These are phyloP conservation scores for Auricularia heimuer DNA, from an alignment of 768 basidiomycete species.

Conservation along the genomic window DNA sequence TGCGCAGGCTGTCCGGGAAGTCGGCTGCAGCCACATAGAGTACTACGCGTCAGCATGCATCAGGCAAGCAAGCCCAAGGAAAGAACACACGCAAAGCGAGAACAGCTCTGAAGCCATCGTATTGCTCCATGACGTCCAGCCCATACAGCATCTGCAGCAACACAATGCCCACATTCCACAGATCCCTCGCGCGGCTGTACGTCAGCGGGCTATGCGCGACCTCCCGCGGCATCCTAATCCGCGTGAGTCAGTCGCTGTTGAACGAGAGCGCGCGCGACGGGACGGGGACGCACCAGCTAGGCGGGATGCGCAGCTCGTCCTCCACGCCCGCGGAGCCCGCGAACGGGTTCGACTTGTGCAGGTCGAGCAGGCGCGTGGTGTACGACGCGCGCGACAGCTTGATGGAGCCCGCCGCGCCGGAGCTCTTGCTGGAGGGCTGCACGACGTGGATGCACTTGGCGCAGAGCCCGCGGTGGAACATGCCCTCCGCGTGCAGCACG, in stretches of 20 bases:
- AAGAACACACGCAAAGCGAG: constrained; percentile 42
- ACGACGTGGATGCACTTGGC: neutral
- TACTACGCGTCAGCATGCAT: constrained; percentile 23
- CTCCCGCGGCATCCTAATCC: constrained; percentile 61
- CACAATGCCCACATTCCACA: constrained; percentile 72
- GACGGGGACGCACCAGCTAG: constrained; percentile 32
- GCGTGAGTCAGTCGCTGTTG: neutral
- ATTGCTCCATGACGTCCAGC: constrained; percentile 30
- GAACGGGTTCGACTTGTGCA: constrained; percentile 81
- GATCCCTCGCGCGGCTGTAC: constrained; percentile 71
- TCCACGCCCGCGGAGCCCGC: constrained; percentile 23
- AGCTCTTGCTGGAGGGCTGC: neutral
- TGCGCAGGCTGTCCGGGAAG: neutral
- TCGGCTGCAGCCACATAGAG: constrained; percentile 27
- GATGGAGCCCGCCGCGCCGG: constrained; percentile 34
- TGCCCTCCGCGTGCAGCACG: constrained; percentile 49
- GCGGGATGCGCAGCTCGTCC: constrained; percentile 24
- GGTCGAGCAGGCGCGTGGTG: constrained; percentile 60
- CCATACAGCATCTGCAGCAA: constrained; percentile 84
- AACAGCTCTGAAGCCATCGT: constrained; percentile 26
- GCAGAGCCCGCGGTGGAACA: constrained; percentile 58
- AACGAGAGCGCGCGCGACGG: no score
- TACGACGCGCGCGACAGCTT: constrained; percentile 70
- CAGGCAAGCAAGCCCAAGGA: neutral
- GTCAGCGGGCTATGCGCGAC: constrained; percentile 67